phyloP scores from a whole-genome alignment of 352 stramenopile genomes.

The Blastocystis sp. region DNA sequence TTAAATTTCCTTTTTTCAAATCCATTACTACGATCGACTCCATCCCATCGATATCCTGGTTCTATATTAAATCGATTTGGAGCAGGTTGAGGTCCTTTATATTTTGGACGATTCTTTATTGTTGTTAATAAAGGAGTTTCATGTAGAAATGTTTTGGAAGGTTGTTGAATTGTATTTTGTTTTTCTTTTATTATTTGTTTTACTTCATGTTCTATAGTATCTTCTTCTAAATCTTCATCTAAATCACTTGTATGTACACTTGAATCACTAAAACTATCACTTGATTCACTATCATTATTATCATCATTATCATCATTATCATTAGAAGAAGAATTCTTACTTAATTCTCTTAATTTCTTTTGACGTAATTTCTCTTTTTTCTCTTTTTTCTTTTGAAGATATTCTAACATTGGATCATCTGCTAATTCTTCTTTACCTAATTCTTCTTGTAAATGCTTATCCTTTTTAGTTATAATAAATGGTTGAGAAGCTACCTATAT shows the following conservation, averaged over 20 bases:
- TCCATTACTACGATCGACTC: conserved; percentile 19
- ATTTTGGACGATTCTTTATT: conserved; percentile 28
- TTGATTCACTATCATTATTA: too few species aligned
- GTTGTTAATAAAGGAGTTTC: too few species aligned
- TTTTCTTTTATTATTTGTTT: conserved; percentile 29
- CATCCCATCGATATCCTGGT: conserved; percentile 33
- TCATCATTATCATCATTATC: too few species aligned
- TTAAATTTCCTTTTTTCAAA: conserved; percentile 14
- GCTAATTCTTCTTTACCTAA: too few species aligned
- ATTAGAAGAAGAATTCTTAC: too few species aligned
- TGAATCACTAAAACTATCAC: too few species aligned
- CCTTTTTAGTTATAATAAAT: too few species aligned
- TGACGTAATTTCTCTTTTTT: too few species aligned
- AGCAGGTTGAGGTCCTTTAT: conserved; percentile 23
- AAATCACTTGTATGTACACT: too few species aligned
- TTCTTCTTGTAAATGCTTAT: conserved; percentile 21
- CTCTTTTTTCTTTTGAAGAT: conserved; percentile 17
- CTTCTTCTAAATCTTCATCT: too few species aligned
- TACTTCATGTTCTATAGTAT: conserved; percentile 8
- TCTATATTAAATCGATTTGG: conserved; percentile 29
- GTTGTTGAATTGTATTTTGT: conserved; percentile 10
- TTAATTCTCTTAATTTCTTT: too few species aligned
- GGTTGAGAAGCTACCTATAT: too few species aligned
- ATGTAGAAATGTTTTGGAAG: conserved; percentile 14
- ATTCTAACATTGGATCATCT: conserved; percentile 34